Base-by-base conservation (phyloP, 2,329 filamentous ascomycete species). In the Talaromyces verruculosus region DNA sequence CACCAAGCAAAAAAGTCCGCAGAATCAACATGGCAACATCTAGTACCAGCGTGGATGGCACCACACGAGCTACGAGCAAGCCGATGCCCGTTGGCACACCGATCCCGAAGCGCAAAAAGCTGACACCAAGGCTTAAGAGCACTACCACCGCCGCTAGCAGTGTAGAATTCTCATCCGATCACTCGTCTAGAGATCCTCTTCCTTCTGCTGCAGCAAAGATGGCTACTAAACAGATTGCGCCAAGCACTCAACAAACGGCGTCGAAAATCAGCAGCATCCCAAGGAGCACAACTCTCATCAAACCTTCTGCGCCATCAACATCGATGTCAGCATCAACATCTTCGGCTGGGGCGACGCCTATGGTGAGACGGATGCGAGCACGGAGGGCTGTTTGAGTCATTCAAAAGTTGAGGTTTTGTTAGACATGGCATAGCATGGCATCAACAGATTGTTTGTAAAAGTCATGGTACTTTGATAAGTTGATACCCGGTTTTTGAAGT, bases 291-390 rank as follows among this genome's bases (percentile, higher is more conserved):
- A 75, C 65, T 66, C 67, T 74, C 41, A 66, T 75, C 57, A 72
- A 75, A 67, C 68, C 74, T 25, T 3, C 64, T 15, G 45, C 33
- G 19, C 28, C 74, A 28, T 19, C 64, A n/a, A 30, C 53, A 33
- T 33, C 55, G 19, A 39, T 19, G 17, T 17, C 39, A n/a, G 11
- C 35, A 13, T 37, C 35, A 41, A 17, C 64, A 33, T 49, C 64
- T 8, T 74, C 71, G 62, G 75, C 76, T n/a, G 76, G 75, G 47
- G 77, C 74, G 61, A 78, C 76, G 1, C 76, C 76, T 39, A 74
- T 74, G 67, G 74, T 75, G 64, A 72, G 72, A 51, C 72, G 75
- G 45, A 70, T 78, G 55, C 75, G 76, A 41, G 69, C 72, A 25
- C 63, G 47, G 28, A 63, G 61, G 37, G 55, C 61, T 19, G 51